Evolutionary conservation across 1,139 yeast species (phyloP).

Genomic region (Geotrichum candidum): DNA sequence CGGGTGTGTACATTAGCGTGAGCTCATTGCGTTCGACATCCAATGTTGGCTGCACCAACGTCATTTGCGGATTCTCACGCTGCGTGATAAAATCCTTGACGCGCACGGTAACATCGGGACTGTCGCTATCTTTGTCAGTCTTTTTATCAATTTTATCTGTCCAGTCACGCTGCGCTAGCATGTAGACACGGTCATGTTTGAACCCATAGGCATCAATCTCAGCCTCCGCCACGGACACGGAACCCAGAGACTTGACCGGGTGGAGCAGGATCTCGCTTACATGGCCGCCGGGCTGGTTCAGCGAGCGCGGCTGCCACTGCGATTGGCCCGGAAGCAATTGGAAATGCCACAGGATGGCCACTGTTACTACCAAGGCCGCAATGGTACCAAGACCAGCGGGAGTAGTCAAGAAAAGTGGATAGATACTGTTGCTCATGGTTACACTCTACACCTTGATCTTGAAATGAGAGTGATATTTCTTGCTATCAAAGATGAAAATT

Average conservation of each 20-base stretch:
- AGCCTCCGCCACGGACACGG: constrained; percentile 35
- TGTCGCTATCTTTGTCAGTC: neutral
- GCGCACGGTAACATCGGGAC: neutral
- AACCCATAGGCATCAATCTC: constrained; percentile 38
- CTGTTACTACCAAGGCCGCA: neutral
- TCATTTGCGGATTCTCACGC: constrained; percentile 35
- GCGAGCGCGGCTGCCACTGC: neutral
- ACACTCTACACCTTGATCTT: too few species aligned
- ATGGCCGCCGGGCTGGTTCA: neutral
- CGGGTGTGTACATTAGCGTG: constrained; percentile 29
- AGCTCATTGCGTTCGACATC: constrained; percentile 29
- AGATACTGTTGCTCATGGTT: neutral
- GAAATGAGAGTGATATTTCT: too few species aligned
- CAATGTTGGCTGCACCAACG: constrained; percentile 31
- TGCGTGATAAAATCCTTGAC: constrained; percentile 35
- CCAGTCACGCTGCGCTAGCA: constrained; percentile 33
- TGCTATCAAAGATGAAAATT: too few species aligned
- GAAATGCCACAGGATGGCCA: neutral
- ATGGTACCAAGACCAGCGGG: neutral
- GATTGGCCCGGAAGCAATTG: neutral
- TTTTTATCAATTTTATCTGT: constrained; percentile 12
- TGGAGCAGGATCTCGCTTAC: constrained; percentile 31
- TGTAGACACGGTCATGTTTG: constrained; percentile 40
- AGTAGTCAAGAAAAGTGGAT: neutral
- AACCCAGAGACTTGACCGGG: constrained; percentile 42